Base-by-base conservation (phyloP, 2,329 filamentous ascomycete species). In the Alternaria consortialis region DNA sequence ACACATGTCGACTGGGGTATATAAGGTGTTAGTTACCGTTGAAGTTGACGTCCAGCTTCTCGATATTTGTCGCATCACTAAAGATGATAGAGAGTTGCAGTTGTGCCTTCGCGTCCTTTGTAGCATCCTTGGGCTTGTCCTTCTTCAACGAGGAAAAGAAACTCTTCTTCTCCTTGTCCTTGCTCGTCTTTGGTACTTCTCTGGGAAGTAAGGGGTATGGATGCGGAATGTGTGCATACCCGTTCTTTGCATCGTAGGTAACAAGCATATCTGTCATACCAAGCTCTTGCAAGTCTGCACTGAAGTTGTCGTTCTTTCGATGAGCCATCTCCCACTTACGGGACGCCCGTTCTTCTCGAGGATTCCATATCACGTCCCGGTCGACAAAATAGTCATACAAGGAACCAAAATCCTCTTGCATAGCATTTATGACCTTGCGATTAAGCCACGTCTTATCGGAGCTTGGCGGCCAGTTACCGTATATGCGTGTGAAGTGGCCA, bases 301-400 rank as follows among this genome's bases (percentile, higher is more conserved):
- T 70, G 71, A 83, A 83, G 23, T 72, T 61, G 31, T 77, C 69
- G 2, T 69, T 62, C 47, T 65, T 71, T 42, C 68, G 62, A 50
- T 74, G 73, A 15, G 84, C 81, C 81, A 90, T 88, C 76, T 87
- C 85, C 87, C 88, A 90, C 70, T 90, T 90, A 40, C 87, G 84
- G 17, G 85, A 84, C 4, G 85, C 84, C 0, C 87, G 81, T 48
- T 86, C 86, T 70, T 90, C 88, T 0, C 84, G 85, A 20, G 84
- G 84, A 56, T 90, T 88, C 88, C 89, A 92, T 0, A 85, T 74
- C 5, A 91, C 84, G 47, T 90, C 86, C 5, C 88, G 84, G 73
- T 91, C 86, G 15, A 92, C 89, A 1, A 91, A 80, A 63, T 90
- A 91, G 69, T 91, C 89, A 68, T 92, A 92, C 2, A 92, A 79